Evolutionary conservation across 2,329 filamentous ascomycete genomes (phyloP), one percentile per base, ranked within the genome.

Genomic region (Cercospora janseana): DNA sequence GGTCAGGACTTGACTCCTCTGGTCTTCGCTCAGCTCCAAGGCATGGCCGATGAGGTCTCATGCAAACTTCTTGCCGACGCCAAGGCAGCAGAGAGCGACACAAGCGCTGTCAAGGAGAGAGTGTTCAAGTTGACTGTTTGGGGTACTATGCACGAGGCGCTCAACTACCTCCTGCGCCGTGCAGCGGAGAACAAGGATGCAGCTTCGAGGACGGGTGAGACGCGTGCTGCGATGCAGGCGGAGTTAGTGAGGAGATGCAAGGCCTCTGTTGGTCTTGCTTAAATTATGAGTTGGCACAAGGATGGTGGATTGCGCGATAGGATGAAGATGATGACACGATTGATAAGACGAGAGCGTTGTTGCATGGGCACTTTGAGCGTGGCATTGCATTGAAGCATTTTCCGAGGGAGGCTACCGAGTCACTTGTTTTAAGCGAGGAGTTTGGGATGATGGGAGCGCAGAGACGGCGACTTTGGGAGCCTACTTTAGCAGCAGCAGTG

Each of bases 31-130:
- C 91, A 96, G 72, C 79, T 96, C 1, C 87, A 92, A 73, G 91
- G 92, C 31, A 97, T 97, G 92, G 92, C 92, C 1, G 92, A 97
- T 61, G 91, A 96, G 66, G 83, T 97, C 45, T 89, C 85, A 50
- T 78, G 79, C 58, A 70, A 72, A 3, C 66, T 82, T 0, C 66
- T 82, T 12, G 70, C 79, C 50, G 63, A 70, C 5, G 74, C 69
- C 24, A 68, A 71, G 8, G 61, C 68, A 28, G 60, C 61, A 21
- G 62, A 59, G 56, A 56, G 61, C 40, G 51, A 57, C 60, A 56
- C 69, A 62, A 61, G 62, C 61, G 67, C 67, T 29, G 63, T 62
- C 0, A 63, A 67, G 49, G 71, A 75, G 12, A 71, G 69, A 51
- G 75, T 78, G 2, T 78, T 76, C 61, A 82, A 82, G 67, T 77